Percentiles rank a stretch among this genome's conserved stretches.
Conservation (phyloP, 2,329 filamentous ascomycete species). For the Fusarium nodosum region DNA sequence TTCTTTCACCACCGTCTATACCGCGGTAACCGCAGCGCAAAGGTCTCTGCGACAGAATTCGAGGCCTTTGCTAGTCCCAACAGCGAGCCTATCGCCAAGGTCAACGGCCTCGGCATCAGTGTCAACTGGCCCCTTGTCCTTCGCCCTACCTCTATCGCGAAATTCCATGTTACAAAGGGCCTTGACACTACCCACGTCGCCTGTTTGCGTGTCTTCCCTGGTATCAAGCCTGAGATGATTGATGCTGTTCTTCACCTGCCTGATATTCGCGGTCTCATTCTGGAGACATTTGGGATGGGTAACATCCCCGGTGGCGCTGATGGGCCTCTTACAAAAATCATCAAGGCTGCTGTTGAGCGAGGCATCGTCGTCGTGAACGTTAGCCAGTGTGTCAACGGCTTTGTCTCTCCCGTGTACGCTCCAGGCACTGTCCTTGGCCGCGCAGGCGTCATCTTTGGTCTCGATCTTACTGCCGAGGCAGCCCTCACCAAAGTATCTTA, state of each 20-base stretch:
- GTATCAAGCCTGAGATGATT: constrained; percentile 93
- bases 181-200: constrained; percentile 91
- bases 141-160: constrained; percentile 78
- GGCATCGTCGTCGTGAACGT: constrained; percentile 92
- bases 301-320: constrained; percentile 89
- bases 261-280: constrained; percentile 82
- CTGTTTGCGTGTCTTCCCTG: constrained; percentile 90
- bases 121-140: constrained; percentile 85
- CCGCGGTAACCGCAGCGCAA: constrained; percentile 88
- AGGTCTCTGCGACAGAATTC: constrained; percentile 88
- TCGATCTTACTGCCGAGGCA: constrained; percentile 90
- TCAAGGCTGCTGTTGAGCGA: constrained; percentile 80
- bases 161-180: constrained; percentile 79
- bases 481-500: constrained; percentile 93
- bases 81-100: constrained; percentile 81
- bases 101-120: constrained; percentile 83
- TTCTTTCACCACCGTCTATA: constrained; percentile 95
- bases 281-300: constrained; percentile 94
- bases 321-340: constrained; percentile 81
- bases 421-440: constrained; percentile 82
- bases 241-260: constrained; percentile 83
- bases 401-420: constrained; percentile 83
- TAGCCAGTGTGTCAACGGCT: constrained; percentile 86
- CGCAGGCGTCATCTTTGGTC: constrained; percentile 88
- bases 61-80: constrained; percentile 93